Percentiles rank a stretch among this genome's conserved stretches.
Conservation (phyloP, 1,284 basidiomycete genomes). For the Trichosporon ovoides region DNA sequence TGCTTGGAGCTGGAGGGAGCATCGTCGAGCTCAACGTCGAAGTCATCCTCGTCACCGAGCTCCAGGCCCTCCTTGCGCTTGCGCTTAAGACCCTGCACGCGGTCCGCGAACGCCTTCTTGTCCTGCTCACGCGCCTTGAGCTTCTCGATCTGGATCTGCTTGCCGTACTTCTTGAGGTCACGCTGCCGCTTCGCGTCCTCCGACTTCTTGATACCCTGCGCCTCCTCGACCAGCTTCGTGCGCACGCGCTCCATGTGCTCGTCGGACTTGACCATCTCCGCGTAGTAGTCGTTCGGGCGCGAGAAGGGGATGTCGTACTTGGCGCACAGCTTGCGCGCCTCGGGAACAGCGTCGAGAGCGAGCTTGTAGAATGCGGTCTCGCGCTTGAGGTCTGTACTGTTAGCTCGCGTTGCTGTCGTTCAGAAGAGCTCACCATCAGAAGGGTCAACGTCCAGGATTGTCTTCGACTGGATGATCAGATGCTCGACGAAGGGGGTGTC, state of each 20-base stretch:
- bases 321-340: slow-evolving; percentile 66
- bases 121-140: slow-evolving; percentile 66
- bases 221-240: slow-evolving; percentile 81
- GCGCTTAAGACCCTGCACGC: slow-evolving; percentile 76
- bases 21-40: slow-evolving; percentile 18
- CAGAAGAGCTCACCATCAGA: slow-evolving; percentile 46
- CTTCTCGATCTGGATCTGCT: slow-evolving; percentile 88
- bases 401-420: background rate
- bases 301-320: slow-evolving; percentile 75
- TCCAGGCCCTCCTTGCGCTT: slow-evolving; percentile 82
- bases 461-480: slow-evolving; percentile 66
- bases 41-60: slow-evolving; percentile 54
- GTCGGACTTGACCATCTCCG: slow-evolving; percentile 98
- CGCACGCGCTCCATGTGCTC: slow-evolving; percentile 97
- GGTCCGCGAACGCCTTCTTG: slow-evolving; percentile 80
- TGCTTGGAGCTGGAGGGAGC: slow-evolving; percentile 3
- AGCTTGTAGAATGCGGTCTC: slow-evolving; percentile 98
- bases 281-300: slow-evolving; percentile 92
- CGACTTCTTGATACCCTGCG: slow-evolving; percentile 78
- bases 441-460: slow-evolving; percentile 70
- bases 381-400: slow-evolving; percentile 66
- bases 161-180: slow-evolving; percentile 96
- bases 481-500: slow-evolving; percentile 81
- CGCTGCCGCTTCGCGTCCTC: slow-evolving; percentile 89
- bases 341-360: slow-evolving; percentile 73